Percentiles rank a stretch among this genome's conserved stretches.
Conservation (phyloP, 2,329 filamentous ascomycete species). For the Neofusicoccum sp. region DNA sequence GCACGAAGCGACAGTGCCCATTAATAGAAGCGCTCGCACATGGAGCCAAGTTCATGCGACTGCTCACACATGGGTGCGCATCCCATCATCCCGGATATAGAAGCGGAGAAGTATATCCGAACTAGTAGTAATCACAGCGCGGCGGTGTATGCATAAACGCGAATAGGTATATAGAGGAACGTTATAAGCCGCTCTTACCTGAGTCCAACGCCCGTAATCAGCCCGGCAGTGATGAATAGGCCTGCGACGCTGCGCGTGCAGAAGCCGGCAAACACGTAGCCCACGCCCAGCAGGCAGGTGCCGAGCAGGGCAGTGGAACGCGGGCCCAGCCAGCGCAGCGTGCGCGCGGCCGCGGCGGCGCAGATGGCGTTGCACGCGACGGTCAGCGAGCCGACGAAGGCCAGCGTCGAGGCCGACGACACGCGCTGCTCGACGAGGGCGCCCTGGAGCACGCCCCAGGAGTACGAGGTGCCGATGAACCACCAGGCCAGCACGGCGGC, state of each 20-base stretch:
- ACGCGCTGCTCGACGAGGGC: constrained; percentile 53
- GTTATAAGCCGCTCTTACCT: constrained; percentile 12
- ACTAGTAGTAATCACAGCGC: background rate
- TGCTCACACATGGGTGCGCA: background rate
- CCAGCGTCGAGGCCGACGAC: constrained; percentile 52
- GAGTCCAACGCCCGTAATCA: constrained; percentile 47
- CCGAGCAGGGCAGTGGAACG: constrained; percentile 49
- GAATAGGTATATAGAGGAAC: background rate
- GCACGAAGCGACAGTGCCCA: constrained; percentile 8
- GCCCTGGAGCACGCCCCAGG: constrained; percentile 61
- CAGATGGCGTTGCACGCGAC: constrained; percentile 52
- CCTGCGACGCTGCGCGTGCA: constrained; percentile 45
- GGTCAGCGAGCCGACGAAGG: constrained; percentile 58
- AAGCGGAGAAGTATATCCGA: background rate
- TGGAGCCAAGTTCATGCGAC: constrained; percentile 5
- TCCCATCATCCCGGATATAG: constrained; percentile 4
- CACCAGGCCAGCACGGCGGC: constrained; percentile 53
- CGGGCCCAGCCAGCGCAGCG: constrained; percentile 52
- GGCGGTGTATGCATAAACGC: background rate
- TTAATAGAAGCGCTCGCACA: background rate
- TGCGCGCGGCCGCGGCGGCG: constrained; percentile 52
- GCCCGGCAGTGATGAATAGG: constrained; percentile 50
- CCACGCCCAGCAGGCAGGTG: constrained; percentile 50
- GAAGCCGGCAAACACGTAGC: constrained; percentile 51
- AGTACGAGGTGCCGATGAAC: constrained; percentile 54